phyloP scores from a whole-genome alignment of 2,329 filamentous ascomycete genomes.

The Talaromyces piceae region DNA sequence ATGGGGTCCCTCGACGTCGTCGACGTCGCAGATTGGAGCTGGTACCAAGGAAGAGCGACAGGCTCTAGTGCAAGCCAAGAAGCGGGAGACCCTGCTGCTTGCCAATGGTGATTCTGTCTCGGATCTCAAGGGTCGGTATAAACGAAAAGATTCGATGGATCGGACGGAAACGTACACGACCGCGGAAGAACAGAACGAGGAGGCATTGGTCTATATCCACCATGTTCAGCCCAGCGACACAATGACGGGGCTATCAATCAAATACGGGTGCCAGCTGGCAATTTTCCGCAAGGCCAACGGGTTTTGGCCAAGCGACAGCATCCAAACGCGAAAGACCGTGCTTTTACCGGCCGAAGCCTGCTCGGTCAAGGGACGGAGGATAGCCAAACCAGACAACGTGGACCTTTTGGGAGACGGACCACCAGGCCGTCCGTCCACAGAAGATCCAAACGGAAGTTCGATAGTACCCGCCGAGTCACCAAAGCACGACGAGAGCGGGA shows the following conservation, averaged over 20 bases:
- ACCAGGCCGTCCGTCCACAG: conserved; percentile 15
- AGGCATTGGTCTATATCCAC: conserved; percentile 85
- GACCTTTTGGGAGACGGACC: conserved; percentile 21
- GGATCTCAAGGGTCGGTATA: conserved; percentile 32
- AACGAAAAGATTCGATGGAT: conserved; percentile 40
- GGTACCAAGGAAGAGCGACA: conserved; percentile 39
- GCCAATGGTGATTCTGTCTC: conserved; percentile 34
- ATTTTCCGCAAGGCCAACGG: conserved; percentile 81
- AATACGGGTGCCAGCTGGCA: conserved; percentile 78
- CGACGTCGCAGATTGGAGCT: conserved; percentile 25
- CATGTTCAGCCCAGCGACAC: conserved; percentile 76
- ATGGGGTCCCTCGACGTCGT: conserved; percentile 37
- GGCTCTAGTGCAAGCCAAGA: conserved; percentile 41
- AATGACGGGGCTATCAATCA: conserved; percentile 81
- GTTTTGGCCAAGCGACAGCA: conserved; percentile 87
- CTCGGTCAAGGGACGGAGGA: conserved; percentile 64
- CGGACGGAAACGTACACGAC: conserved; percentile 17
- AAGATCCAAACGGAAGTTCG: conserved; percentile 28
- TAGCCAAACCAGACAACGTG: conserved; percentile 25
- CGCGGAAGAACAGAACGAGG: conserved; percentile 52
- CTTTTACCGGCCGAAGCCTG: conserved; percentile 86
- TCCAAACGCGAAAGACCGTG: conserved; percentile 74
- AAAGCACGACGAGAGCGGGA: conserved; percentile 12
- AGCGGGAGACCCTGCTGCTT: conserved; percentile 38
- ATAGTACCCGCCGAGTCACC: conserved; percentile 20